Evolutionary conservation across 1,139 yeast species (phyloP), one percentile per base, ranked within the genome.

Genomic region (Yamadazyma epiphylla): DNA sequence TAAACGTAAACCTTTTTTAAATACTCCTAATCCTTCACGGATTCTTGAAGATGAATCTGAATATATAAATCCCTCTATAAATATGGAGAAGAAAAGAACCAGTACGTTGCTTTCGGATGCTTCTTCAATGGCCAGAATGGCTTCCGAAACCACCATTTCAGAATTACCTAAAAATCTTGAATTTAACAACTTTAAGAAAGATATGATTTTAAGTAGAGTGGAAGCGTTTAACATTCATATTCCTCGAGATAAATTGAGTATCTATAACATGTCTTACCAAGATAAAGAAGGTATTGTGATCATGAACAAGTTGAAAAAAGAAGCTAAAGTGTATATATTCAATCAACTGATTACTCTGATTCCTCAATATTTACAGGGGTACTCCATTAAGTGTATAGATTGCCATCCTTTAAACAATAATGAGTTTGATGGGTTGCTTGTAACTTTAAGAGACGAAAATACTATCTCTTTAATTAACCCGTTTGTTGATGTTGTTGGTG

Each of bases 41-140:
- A 60, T 68, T 2, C 42, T 65, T 8, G 77, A 71, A 21, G 72
- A 66, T 29, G 71, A 66, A n/a, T 37, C 10, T 22, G 19, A 15
- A 19, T 11, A 25, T 21, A 25, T n/a, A n/a, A 15, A 11, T 22
- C 22, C 22, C 10, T 63, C 70, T 0, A 42, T 65, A 11, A 64
- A 57, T 34, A 66, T 67, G 68, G 77, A 71, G 26, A 73, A 70
- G 38, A 73, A 71, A 39, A 56, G 81, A 33, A 64, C 75, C 3
- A 64, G 78, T 29, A 71, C 81, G 0, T 60, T 77, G 15, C 45
- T 68, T 16, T 73, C 82, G 0, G 82, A 76, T 30, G 69, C 70
- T 1, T 61, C 80, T 25, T 73, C 82, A 0, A 68, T 73, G 36
- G 84, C 79, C 27, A 60, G 86, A 51, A 77, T 79, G 81, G 75